Evolutionary conservation across 441 rosid genomes (phyloP).

Genomic region (Mallotus japonicus): DNA sequence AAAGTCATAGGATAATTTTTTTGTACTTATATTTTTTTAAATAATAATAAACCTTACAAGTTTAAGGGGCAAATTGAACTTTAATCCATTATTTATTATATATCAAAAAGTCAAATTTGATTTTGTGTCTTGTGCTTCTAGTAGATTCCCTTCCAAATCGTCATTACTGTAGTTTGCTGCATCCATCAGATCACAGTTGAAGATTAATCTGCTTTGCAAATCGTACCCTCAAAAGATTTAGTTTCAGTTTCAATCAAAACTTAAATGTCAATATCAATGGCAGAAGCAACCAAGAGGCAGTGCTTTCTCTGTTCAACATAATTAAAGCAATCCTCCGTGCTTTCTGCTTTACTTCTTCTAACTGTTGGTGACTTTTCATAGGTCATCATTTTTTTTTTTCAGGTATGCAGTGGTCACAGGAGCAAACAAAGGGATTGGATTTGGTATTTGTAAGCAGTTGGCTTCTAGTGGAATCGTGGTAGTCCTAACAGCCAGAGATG

Average conservation of each 20-base stretch:
- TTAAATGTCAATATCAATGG: not conserved
- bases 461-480: conserved; percentile 37
- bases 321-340: not conserved
- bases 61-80: no score
- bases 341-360: not conserved
- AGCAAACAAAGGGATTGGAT: conserved; percentile 45
- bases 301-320: not conserved
- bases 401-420: conserved; percentile 29
- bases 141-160: no score
- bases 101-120: no score
- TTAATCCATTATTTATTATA: no score
- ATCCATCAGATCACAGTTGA: no score
- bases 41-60: no score
- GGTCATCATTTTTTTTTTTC: not conserved
- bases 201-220: no score
- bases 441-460: conserved; percentile 37
- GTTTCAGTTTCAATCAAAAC: not conserved
- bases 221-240: no score
- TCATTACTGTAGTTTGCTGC: no score
- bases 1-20: no score
- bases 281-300: not conserved
- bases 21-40: no score
- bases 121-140: no score
- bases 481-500: conserved; percentile 36
- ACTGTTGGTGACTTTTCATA: not conserved